Evolutionary conservation across 169 alveolate species (phyloP).

Genomic region (Plasmodium fragile): DNA sequence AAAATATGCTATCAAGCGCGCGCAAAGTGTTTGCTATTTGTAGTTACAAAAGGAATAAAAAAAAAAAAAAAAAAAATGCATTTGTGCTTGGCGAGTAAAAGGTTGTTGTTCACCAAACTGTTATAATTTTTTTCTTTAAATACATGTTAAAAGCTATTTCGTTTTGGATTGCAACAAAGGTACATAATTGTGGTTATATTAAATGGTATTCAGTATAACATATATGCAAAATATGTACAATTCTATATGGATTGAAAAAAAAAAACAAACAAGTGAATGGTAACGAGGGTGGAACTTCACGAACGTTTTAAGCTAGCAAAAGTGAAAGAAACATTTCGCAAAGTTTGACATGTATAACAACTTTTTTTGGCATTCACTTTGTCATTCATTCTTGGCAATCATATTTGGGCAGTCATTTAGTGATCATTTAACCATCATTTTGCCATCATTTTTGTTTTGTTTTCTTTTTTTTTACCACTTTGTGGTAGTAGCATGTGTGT

Average conservation of each 20-base stretch:
- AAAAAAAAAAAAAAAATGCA: neutral
- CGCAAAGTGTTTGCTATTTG: slow-evolving; percentile 38
- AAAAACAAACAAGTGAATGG: slow-evolving; percentile 20
- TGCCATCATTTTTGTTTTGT: neutral
- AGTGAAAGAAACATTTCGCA: neutral
- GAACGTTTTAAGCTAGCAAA: neutral
- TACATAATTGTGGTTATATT: neutral
- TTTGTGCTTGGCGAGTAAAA: slow-evolving; percentile 14
- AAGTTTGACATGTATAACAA: slow-evolving; percentile 9
- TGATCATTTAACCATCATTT: neutral
- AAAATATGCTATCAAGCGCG: slow-evolving; percentile 44
- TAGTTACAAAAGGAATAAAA: slow-evolving; percentile 28
- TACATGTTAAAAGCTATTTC: slow-evolving; percentile 49
- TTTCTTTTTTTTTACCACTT: neutral
- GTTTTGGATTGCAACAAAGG: neutral
- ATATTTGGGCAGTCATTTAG: neutral
- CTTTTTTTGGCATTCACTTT: neutral
- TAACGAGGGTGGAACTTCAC: neutral
- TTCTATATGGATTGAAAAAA: neutral
- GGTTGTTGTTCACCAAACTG: slow-evolving; percentile 32
- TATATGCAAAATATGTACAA: neutral
- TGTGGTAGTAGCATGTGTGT: neutral
- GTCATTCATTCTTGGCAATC: neutral
- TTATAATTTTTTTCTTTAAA: slow-evolving; percentile 17
- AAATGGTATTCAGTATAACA: neutral